Percentiles rank a stretch among this genome's conserved stretches.
Conservation (phyloP, 306 rosid genomes). For the Hippophae gyantsensis region DNA sequence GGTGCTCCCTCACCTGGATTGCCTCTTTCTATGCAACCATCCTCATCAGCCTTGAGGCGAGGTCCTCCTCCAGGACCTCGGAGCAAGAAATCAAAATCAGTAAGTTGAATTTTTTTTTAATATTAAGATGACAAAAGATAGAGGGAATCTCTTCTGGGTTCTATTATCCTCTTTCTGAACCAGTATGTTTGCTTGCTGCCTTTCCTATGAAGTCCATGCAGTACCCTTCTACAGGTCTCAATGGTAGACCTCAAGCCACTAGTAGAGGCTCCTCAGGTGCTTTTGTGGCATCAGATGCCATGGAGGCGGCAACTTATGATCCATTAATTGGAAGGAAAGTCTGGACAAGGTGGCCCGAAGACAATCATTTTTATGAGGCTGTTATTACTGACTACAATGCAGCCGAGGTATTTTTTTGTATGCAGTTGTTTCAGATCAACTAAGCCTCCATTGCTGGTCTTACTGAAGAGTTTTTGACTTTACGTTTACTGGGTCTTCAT, state of each 20-base stretch:
- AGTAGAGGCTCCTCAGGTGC: constrained; percentile 31
- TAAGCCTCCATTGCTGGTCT: not conserved
- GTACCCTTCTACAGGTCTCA: constrained; percentile 27
- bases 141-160: not conserved
- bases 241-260: constrained; percentile 29
- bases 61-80: constrained; percentile 50
- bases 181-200: constrained; percentile 10
- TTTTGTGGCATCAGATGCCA: constrained; percentile 26
- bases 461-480: too few relatives aligned
- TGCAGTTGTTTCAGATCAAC: not conserved
- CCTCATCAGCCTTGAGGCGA: constrained; percentile 48
- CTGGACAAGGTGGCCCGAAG: constrained; percentile 54
- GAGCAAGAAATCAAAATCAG: constrained; percentile 56
- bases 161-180: constrained; percentile 1
- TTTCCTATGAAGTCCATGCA: constrained; percentile 31
- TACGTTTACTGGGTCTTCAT: not conserved
- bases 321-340: constrained; percentile 41
- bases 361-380: constrained; percentile 47
- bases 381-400: constrained; percentile 32
- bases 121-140: not conserved
- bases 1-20: constrained; percentile 47
- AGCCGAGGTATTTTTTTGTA: constrained; percentile 17
- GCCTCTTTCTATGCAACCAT: constrained; percentile 43
- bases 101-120: constrained; percentile 20
- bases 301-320: constrained; percentile 23